Conservation (phyloP, 352 stramenopile species). For the Globisporangium spiculum region DNA sequence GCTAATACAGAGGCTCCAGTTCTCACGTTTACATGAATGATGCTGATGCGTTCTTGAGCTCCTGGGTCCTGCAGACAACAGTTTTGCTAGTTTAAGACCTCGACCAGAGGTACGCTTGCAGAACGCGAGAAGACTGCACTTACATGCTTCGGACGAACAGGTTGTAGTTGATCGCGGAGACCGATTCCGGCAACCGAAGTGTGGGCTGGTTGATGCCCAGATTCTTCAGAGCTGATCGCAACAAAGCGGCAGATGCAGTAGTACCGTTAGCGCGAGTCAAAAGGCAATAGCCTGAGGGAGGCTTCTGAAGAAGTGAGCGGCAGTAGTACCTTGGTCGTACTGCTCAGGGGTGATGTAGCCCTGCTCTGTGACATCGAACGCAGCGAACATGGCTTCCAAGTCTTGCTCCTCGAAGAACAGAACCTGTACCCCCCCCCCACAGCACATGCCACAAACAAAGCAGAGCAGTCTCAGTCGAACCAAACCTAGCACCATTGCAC, state of each 20-base stretch:
- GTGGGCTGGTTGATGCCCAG: constrained; percentile 67
- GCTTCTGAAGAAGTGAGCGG: not conserved
- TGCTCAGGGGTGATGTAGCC: constrained; percentile 60
- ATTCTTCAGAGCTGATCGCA: constrained; percentile 40
- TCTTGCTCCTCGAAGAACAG: constrained; percentile 74
- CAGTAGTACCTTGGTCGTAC: constrained; percentile 53
- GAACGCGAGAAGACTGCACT: constrained; percentile 2
- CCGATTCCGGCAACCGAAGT: constrained; percentile 56
- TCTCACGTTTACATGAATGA: constrained; percentile 49
- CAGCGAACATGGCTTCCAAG: constrained; percentile 68
- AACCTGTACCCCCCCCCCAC: constrained; percentile 24
- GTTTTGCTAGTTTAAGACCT: not conserved
- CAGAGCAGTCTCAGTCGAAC: not conserved
- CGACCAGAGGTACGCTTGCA: not conserved
- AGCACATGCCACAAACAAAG: no score
- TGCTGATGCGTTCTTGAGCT: constrained; percentile 63
- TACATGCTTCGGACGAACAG: constrained; percentile 75
- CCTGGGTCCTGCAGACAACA: constrained; percentile 39
- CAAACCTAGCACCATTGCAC: not conserved
- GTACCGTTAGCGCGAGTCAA: not conserved
- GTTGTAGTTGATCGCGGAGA: constrained; percentile 49
- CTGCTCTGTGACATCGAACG: constrained; percentile 71
- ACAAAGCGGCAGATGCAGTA: not conserved
- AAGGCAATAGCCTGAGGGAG: not conserved
- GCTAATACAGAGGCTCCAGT: not conserved